These are phyloP conservation scores for Aureobasidium namibiae DNA, from an alignment of 2,329 filamentous ascomycete genomes.

Conservation along the genomic window DNA sequence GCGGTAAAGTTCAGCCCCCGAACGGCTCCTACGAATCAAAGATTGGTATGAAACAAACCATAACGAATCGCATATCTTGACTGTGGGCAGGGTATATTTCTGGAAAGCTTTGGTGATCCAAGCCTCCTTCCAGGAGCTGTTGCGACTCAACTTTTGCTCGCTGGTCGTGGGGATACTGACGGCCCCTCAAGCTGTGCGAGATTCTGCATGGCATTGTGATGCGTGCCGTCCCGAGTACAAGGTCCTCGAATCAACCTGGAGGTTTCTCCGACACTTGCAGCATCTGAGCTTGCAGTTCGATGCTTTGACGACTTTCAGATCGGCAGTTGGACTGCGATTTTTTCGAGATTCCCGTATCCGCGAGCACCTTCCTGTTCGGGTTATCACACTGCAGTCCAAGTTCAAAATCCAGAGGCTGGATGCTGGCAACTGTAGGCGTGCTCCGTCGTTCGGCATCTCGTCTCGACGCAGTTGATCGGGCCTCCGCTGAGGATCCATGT, in stretches of 20 bases:
- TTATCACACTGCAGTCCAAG: not conserved
- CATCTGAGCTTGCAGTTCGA: not conserved
- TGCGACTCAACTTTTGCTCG: too few relatives aligned
- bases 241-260: not conserved
- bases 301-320: not conserved
- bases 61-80: not conserved
- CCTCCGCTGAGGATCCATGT: not conserved
- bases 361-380: not conserved
- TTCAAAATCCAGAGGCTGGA: not conserved
- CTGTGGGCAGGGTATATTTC: not conserved
- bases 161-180: too few relatives aligned
- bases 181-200: not conserved
- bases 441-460: too few relatives aligned
- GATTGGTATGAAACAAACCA: too few relatives aligned
- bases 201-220: not conserved
- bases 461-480: not conserved
- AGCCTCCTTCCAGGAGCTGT: too few relatives aligned
- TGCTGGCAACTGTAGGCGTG: too few relatives aligned
- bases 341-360: not conserved
- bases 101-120: too few relatives aligned
- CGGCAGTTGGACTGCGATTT: not conserved
- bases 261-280: not conserved
- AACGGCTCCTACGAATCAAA: not conserved
- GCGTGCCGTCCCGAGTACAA: not conserved
- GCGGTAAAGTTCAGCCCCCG: not conserved